Evolutionary conservation across 805 yeast genomes (phyloP).

Genomic region (Metschnikowia cerradonensis): DNA sequence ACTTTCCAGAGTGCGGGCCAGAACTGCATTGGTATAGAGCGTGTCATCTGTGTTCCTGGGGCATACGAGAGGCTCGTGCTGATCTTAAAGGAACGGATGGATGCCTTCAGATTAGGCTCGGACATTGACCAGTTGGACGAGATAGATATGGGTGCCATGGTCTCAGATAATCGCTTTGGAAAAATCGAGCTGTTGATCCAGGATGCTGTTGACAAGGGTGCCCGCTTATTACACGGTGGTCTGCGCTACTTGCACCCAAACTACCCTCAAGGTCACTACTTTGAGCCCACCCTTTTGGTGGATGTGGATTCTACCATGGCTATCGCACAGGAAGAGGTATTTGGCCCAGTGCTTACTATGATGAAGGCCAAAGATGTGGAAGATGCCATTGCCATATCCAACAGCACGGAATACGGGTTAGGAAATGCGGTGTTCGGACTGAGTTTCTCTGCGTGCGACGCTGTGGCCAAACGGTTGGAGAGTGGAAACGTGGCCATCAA

Average conservation of each 20-base stretch:
- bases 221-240: constrained; percentile 78
- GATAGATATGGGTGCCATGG: constrained; percentile 95
- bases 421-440: constrained; percentile 89
- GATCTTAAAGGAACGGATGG: constrained; percentile 55
- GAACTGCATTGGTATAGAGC: constrained; percentile 95
- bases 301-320: constrained; percentile 74
- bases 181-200: constrained; percentile 60
- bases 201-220: constrained; percentile 80
- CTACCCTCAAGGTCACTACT: constrained; percentile 93
- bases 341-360: constrained; percentile 86
- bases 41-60: constrained; percentile 76
- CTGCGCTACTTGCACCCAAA: constrained; percentile 77
- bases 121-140: constrained; percentile 88
- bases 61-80: constrained; percentile 62
- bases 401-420: constrained; percentile 81
- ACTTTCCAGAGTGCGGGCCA: constrained; percentile 97
- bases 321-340: constrained; percentile 86
- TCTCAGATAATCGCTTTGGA: constrained; percentile 70
- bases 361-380: constrained; percentile 65
- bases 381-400: constrained; percentile 74
- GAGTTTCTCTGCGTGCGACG: constrained; percentile 51
- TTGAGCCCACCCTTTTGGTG: constrained; percentile 80
- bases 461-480: constrained; percentile 58
- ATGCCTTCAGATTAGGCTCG: constrained; percentile 72
- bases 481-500: constrained; percentile 95